Evolutionary conservation across 2,329 filamentous ascomycete genomes (phyloP).

Genomic region (Trichoderma hamatum): DNA sequence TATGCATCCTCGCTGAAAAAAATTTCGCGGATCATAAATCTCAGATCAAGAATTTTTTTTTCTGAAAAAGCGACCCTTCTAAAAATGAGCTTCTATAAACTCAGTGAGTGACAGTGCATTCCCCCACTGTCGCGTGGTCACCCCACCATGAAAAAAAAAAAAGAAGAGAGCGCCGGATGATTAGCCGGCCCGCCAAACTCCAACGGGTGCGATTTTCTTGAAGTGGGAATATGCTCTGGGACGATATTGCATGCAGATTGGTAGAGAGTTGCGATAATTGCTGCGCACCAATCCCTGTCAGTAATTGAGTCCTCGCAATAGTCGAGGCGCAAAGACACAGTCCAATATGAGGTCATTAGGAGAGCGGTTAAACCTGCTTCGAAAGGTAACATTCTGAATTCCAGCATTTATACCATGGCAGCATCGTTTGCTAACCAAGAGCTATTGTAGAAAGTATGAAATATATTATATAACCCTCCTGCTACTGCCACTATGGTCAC

Average conservation of each 20-base stretch:
- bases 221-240: constrained; percentile 1
- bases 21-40: neutral
- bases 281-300: constrained; percentile 10
- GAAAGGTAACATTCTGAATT: constrained; percentile 55
- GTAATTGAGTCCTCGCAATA: constrained; percentile 20
- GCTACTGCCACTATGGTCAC: constrained; percentile 25
- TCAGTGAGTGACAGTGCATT: neutral
- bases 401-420: constrained; percentile 30
- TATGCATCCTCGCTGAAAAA: constrained; percentile 44
- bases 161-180: constrained; percentile 29
- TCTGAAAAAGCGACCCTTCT: neutral
- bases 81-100: neutral
- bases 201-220: constrained; percentile 35
- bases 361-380: constrained; percentile 74
- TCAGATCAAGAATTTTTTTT: neutral
- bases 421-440: neutral
- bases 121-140: constrained; percentile 19
- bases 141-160: constrained; percentile 23
- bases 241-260: neutral
- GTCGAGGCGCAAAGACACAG: constrained; percentile 20
- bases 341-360: constrained; percentile 52
- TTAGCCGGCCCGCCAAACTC: constrained; percentile 32
- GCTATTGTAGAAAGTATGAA: constrained; percentile 47
- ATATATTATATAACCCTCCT: neutral
- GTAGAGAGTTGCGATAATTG: neutral